Evolutionary conservation across 768 basidiomycete species (phyloP).

Genomic region (Pleurotus citrinopileatus): DNA sequence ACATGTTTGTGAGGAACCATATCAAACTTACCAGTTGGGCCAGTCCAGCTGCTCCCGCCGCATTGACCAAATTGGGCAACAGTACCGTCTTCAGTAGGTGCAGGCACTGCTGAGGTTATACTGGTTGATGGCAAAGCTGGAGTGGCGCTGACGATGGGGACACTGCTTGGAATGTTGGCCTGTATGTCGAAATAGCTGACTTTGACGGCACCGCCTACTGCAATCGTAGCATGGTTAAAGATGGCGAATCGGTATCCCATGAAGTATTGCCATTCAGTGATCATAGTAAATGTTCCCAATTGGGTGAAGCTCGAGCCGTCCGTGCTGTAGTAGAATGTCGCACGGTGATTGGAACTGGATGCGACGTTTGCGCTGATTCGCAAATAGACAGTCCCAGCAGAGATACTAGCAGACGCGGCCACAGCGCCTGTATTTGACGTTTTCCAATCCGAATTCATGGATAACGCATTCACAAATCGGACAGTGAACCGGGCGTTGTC

Average conservation of each 20-base stretch:
- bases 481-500: conserved; percentile 7
- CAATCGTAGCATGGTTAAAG: conserved; percentile 16
- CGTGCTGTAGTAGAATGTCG: conserved; percentile 15
- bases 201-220: conserved; percentile 14
- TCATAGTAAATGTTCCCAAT: conserved; percentile 15
- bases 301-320: conserved; percentile 16
- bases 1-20: not conserved
- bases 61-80: not conserved
- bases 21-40: not conserved
- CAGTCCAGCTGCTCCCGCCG: not conserved
- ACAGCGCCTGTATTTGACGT: conserved; percentile 15
- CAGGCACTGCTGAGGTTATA: not conserved
- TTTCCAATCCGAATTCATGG: conserved; percentile 15
- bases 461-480: conserved; percentile 15
- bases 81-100: not conserved
- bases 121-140: not conserved
- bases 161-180: not conserved
- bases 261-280: conserved; percentile 16
- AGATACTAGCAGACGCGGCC: conserved; percentile 11
- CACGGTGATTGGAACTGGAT: conserved; percentile 10
- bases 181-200: not conserved
- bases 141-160: not conserved
- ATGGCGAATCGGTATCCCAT: conserved; percentile 17
- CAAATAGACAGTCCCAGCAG: conserved; percentile 13
- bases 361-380: conserved; percentile 13